phyloP scores from a whole-genome alignment of 78 protist species.

The Ministeria vibrans region DNA sequence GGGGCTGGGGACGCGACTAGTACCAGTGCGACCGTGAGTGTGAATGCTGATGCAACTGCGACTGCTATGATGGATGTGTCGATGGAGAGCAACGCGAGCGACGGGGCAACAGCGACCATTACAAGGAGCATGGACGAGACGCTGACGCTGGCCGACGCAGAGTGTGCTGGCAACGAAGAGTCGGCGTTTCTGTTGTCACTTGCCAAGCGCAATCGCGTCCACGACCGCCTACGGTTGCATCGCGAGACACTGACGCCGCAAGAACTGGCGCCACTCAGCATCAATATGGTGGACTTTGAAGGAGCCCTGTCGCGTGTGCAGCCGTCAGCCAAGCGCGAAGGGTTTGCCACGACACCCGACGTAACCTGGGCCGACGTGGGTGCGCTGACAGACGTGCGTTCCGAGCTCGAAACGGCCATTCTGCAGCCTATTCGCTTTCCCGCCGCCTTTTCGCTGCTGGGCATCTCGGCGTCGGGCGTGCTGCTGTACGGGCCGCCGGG shows the following conservation, averaged over 20 bases:
- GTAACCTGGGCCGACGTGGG: conserved; percentile 96
- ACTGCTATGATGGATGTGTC: background rate
- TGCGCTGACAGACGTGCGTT: conserved; percentile 73
- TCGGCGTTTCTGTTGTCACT: no score
- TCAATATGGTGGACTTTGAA: conserved; percentile 75
- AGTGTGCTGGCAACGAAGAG: background rate
- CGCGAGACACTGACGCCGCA: background rate
- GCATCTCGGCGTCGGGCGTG: conserved; percentile 27
- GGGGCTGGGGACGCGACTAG: background rate
- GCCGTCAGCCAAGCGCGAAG: conserved; percentile 90
- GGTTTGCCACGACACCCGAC: conserved; percentile 91
- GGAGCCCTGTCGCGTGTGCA: conserved; percentile 72
- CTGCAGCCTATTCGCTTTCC: conserved; percentile 47
- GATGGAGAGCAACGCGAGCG: background rate
- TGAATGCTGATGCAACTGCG: no score
- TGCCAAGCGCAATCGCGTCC: background rate
- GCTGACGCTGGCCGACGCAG: background rate
- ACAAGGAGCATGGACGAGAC: no score
- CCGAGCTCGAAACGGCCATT: conserved; percentile 61
- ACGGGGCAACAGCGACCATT: no score
- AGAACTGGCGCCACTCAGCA: conserved; percentile 24
- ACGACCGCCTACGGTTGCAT: background rate
- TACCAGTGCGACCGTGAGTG: no score
- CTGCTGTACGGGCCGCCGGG: conserved; percentile 95
- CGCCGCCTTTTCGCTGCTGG: background rate